A percentile compares a stretch with the other conserved stretches of the same genome.
phyloP scores from a whole-genome alignment of 176 grass and related monocot genomes.

The Poa annua region DNA sequence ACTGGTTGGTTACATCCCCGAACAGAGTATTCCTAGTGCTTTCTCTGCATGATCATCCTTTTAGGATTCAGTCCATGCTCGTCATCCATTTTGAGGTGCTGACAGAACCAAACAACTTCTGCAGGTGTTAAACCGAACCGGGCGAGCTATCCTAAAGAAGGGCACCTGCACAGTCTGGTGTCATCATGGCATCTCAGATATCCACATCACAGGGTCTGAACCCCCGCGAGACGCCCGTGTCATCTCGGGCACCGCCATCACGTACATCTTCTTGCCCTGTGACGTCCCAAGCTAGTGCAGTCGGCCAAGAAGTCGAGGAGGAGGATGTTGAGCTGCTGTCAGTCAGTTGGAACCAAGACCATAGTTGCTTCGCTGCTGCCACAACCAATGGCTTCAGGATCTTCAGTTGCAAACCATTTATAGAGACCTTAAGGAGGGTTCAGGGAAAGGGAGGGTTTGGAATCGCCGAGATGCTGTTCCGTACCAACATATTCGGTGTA shows the following conservation, averaged over 20 bases:
- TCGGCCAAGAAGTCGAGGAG: not conserved
- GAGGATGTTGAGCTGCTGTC: slow-evolving; percentile 49
- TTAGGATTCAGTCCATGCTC: not conserved
- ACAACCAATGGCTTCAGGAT: slow-evolving; percentile 65
- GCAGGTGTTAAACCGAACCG: not conserved
- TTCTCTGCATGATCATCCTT: not conserved
- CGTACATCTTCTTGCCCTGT: not conserved
- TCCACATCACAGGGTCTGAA: slow-evolving; percentile 7
- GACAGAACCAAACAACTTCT: not conserved
- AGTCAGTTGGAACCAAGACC: slow-evolving; percentile 75
- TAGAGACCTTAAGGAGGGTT: slow-evolving; percentile 59
- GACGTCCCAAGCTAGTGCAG: not conserved
- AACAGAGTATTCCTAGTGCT: not conserved
- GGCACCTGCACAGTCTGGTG: not conserved
- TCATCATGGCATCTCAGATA: slow-evolving; percentile 15
- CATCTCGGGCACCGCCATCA: not conserved
- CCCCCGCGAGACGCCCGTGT: not conserved
- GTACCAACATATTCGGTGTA: slow-evolving; percentile 49
- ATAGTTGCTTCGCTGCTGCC: slow-evolving; percentile 58
- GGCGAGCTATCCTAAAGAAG: not conserved
- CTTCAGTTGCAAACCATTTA: slow-evolving; percentile 54
- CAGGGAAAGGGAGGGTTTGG: slow-evolving; percentile 53
- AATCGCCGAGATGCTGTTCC: slow-evolving; percentile 73
- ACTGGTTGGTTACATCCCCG: not conserved
- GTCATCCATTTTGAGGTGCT: not conserved